Percentiles rank a stretch among this genome's conserved stretches.
phyloP scores from a whole-genome alignment of 139 green algal species.

The Tetradesmus obliquus region DNA sequence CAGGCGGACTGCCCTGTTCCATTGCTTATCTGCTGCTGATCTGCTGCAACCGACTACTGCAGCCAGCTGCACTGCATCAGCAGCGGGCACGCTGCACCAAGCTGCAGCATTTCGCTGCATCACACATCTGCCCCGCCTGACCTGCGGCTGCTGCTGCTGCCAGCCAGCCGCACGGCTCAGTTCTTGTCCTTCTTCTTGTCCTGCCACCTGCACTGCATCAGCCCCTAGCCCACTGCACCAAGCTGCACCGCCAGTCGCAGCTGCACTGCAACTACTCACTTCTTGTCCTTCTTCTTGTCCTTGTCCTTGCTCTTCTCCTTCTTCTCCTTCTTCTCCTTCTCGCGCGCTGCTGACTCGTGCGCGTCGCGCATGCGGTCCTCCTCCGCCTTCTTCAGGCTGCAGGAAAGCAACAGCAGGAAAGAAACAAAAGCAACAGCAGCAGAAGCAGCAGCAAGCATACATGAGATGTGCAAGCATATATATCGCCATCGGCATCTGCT shows the following conservation, averaged over 20 bases:
- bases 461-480: too few relatives aligned
- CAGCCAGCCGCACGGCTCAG: neutral
- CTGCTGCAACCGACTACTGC: too few relatives aligned
- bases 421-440: neutral
- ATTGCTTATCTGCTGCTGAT: too few relatives aligned
- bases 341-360: constrained; percentile 67
- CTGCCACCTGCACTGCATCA: constrained; percentile 19
- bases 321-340: constrained; percentile 74
- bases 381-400: constrained; percentile 91
- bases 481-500: neutral
- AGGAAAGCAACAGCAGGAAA: neutral
- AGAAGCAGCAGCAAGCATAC: neutral
- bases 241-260: neutral
- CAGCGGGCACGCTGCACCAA: too few relatives aligned
- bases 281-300: constrained; percentile 65
- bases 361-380: constrained; percentile 86
- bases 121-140: neutral
- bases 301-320: constrained; percentile 65
- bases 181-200: constrained; percentile 57
- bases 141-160: neutral
- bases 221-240: neutral
- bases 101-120: too few relatives aligned
- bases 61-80: too few relatives aligned
- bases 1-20: too few relatives aligned
- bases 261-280: constrained; percentile 25